phyloP scores from a whole-genome alignment of 2,329 filamentous ascomycete species.

The Hansfordia pulvinata region DNA sequence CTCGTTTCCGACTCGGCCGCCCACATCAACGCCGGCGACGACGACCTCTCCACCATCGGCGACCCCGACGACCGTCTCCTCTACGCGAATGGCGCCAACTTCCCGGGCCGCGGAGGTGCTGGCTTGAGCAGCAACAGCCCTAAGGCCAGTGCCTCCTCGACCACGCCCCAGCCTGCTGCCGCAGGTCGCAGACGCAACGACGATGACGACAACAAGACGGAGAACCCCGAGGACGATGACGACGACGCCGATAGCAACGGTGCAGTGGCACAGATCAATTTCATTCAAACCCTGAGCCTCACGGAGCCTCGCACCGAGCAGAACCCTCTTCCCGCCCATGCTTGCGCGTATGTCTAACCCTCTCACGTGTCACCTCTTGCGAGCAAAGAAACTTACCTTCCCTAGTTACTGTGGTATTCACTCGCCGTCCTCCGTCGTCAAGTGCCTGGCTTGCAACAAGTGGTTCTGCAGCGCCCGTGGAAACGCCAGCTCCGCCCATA shows the following conservation, averaged over 20 bases:
- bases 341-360: slow-evolving; percentile 66
- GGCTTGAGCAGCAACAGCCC: too few species aligned
- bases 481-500: slow-evolving; percentile 93
- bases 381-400: slow-evolving; percentile 8
- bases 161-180: too few species aligned
- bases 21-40: slow-evolving; percentile 77
- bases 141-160: too few species aligned
- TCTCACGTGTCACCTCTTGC: slow-evolving; percentile 3
- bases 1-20: slow-evolving; percentile 72
- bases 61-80: slow-evolving; percentile 73
- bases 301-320: slow-evolving; percentile 55
- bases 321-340: slow-evolving; percentile 83
- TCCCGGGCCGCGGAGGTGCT: slow-evolving; percentile 41
- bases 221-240: slow-evolving; percentile 74
- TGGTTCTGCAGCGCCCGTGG: slow-evolving; percentile 98
- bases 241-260: slow-evolving; percentile 68
- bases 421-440: slow-evolving; percentile 87
- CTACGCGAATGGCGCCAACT: slow-evolving; percentile 50
- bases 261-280: too few species aligned
- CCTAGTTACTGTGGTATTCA: slow-evolving; percentile 91
- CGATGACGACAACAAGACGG: slow-evolving; percentile 82
- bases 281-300: slow-evolving; percentile 39
- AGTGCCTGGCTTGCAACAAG: slow-evolving; percentile 89
- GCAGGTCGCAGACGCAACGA: slow-evolving; percentile 53
- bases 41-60: slow-evolving; percentile 55